phyloP scores from a whole-genome alignment of 75 land plant species.

The Adiantum capillusveneris region DNA sequence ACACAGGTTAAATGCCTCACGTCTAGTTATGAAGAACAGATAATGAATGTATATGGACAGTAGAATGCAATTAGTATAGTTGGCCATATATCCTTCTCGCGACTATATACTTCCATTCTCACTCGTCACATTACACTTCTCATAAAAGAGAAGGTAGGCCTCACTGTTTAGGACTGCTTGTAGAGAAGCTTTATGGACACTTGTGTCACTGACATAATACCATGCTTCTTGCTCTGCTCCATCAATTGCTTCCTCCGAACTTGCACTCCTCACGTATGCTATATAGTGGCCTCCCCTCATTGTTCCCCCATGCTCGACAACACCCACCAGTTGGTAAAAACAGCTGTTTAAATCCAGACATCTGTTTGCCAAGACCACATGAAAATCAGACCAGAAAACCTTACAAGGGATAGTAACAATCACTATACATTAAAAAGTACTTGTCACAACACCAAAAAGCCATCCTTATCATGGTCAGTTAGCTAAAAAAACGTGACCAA shows the following conservation, averaged over 20 bases:
- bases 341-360: conserved; percentile 26
- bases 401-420: too few species aligned
- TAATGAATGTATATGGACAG: too few species aligned
- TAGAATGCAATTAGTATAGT: too few species aligned
- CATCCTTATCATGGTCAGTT: too few species aligned
- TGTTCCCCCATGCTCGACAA: conserved; percentile 88
- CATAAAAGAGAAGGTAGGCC: conserved; percentile 88
- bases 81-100: too few species aligned
- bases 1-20: too few species aligned
- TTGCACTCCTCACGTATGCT: conserved; percentile 67
- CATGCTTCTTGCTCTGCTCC: conserved; percentile 22
- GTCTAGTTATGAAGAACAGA: too few species aligned
- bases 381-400: too few species aligned
- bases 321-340: conserved; percentile 56
- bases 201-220: conserved; percentile 78
- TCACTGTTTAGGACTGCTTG: conserved; percentile 69
- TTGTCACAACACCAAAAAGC: too few species aligned
- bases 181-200: conserved; percentile 45
- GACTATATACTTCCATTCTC: too few species aligned
- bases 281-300: conserved; percentile 94
- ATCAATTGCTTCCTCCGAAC: conserved; percentile 6
- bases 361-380: conserved; percentile 24
- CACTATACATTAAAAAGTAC: too few species aligned
- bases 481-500: too few species aligned
- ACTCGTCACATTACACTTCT: conserved; percentile 13